Base-by-base conservation (phyloP, 2,329 filamentous ascomycete genomes). In the Blastomyces silverae region DNA sequence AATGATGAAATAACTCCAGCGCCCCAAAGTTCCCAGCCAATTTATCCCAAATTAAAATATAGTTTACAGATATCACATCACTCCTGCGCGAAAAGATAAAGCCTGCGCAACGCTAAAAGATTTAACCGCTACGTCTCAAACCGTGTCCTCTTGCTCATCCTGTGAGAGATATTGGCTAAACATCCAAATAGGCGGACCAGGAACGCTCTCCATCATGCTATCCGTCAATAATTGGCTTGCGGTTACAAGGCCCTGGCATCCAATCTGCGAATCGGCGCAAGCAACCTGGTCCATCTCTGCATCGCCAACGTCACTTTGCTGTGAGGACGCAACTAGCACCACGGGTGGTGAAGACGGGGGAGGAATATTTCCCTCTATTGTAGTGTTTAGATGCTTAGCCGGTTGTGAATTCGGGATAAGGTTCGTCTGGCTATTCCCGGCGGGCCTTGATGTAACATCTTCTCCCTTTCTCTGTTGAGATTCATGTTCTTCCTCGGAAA, bases 121-220 rank as follows among this genome's bases (percentile, higher is more conserved):
- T 34, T 10, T 17, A 60, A 46, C 25, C 2, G 3, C 31, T 39
- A 46, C 39, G 25, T 25, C 15, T 46, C n/a, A 31, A 11, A 13
- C 15, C 15, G 15, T 25, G 17, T 25, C 39, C 2, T 60, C 39
- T 8, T 60, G 7, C 42, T 60, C 53, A 20, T 77, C 76, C 44
- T 74, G 74, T 37, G 75, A 70, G 67, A 72, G 77, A 62, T 76
- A 74, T 65, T 78, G 75, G 62, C 75, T 79, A 7, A 71, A 71
- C 68, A 73, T 71, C 72, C 76, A 77, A 22, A 76, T 73, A 4
- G 70, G 71, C 3, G 77, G 77, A n/a, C 76, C 63, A 7, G 77
- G 75, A 60, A 79, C 70, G 66, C 77, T 79, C 62, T 79, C 77
- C 77, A 79, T 78, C 22, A 79, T 71, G 65, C 76, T 79, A 1